Evolutionary conservation across 2,329 filamentous ascomycete species (phyloP), one percentile per base, ranked within the genome.

Genomic region (Ambrosiella cleistominuta): DNA sequence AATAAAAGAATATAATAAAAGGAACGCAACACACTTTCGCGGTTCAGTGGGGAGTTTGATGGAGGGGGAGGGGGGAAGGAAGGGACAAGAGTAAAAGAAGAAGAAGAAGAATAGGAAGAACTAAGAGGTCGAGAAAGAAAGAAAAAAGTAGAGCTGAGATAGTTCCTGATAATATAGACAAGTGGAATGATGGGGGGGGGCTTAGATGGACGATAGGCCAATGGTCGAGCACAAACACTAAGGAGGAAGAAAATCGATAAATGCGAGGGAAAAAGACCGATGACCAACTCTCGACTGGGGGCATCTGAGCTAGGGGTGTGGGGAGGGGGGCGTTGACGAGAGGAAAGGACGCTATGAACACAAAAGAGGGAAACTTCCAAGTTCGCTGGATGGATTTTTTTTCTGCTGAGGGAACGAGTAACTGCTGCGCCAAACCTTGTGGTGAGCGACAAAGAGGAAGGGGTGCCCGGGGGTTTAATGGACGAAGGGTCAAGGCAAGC

Each of bases 81-180:
- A 64, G 64, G 63, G 64, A 65, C 64, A 65, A 64, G 64, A 64
- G 63, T 65, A 65, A 61, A 65, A 65, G 67, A 61, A 59, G 60
- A 56, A 58, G 57, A 61, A 59, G 62, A 60, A 61, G 58, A 63
- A 56, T 51, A 54, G 58, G 61, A n/a, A 54, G 61, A 62, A 59
- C 13, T 27, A 65, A 65, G 67, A 61, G 58, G 60, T 54, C 57
- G 57, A 61, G 58, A 62, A 60, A 61, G 58, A 63, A 60, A 61
- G 57, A 63, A 61, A n/a, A 54, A 61, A 62, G 8, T 8, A 12
- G 13, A n/a, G 51, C 57, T 58, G 63, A 61, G 51, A 13, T 8
- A 19, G 35, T 53, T 53, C 51, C 51, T 36, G 51, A 53, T 53
- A 53, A 53, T 53, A 59, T 55, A 60, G 59, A 53, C 57, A 59